A percentile compares a stretch with the other conserved stretches of the same genome.
phyloP scores from a whole-genome alignment of 768 basidiomycete species.

The Asterophora parasitica region DNA sequence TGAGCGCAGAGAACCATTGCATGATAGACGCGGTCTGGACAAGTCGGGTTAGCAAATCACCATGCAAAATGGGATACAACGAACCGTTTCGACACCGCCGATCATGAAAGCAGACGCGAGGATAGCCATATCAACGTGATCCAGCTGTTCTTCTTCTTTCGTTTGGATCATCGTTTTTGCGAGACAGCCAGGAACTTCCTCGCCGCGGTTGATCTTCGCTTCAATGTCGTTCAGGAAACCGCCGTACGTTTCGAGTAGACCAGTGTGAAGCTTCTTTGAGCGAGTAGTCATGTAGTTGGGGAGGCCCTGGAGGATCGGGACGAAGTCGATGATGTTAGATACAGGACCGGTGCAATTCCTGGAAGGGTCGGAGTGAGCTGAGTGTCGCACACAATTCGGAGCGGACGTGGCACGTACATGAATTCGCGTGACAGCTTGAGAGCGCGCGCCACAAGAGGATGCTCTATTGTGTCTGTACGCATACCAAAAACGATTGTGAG shows the following conservation, averaged over 20 bases:
- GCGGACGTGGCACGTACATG: constrained; percentile 28
- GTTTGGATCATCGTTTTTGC: constrained; percentile 33
- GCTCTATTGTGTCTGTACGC: constrained; percentile 33
- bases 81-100: constrained; percentile 40
- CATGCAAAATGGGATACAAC: constrained; percentile 4
- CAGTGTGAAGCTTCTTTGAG: constrained; percentile 34
- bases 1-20: constrained; percentile 33
- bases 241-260: constrained; percentile 33
- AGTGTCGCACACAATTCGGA: neutral
- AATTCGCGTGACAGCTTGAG: constrained; percentile 39
- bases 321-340: constrained; percentile 42
- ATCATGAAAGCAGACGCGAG: constrained; percentile 39
- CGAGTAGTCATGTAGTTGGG: constrained; percentile 34
- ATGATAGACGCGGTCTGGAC: constrained; percentile 32
- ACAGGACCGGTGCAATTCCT: constrained; percentile 41
- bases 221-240: constrained; percentile 35
- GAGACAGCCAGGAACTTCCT: constrained; percentile 37
- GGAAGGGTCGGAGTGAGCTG: constrained; percentile 1
- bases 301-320: constrained; percentile 35
- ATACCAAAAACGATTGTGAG: constrained; percentile 37
- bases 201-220: constrained; percentile 29
- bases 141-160: constrained; percentile 30
- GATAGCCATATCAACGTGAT: constrained; percentile 35
- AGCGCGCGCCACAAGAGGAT: constrained; percentile 32
- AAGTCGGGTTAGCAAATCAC: neutral